Evolutionary conservation across 2,329 filamentous ascomycete genomes (phyloP).

Genomic region (Talaromyces sp.): DNA sequence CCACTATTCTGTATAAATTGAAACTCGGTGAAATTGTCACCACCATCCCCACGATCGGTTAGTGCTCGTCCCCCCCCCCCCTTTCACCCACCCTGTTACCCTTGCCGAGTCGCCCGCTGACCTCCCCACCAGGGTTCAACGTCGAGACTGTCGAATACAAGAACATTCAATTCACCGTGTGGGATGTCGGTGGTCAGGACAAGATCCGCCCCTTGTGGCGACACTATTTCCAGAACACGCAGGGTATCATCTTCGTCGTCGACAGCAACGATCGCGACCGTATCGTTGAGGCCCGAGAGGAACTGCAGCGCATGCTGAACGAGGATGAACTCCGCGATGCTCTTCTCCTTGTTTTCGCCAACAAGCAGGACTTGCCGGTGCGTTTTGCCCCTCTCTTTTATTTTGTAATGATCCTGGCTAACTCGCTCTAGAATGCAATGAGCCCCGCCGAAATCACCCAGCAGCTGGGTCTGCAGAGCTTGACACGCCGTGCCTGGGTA

Average conservation of each 20-base stretch:
- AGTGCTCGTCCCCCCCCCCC: slow-evolving; percentile 29
- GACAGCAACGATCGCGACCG: slow-evolving; percentile 98
- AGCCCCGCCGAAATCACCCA: slow-evolving; percentile 99
- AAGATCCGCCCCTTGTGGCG: slow-evolving; percentile 99
- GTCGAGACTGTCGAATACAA: slow-evolving; percentile 99
- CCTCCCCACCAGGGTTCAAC: slow-evolving; percentile 74
- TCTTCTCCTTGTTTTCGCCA: slow-evolving; percentile 94
- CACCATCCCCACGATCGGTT: slow-evolving; percentile 97
- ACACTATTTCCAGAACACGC: slow-evolving; percentile 99
- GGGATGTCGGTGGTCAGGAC: slow-evolving; percentile 99
- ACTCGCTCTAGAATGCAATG: slow-evolving; percentile 80
- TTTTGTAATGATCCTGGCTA: slow-evolving; percentile 9
- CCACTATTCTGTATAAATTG: slow-evolving; percentile 99
- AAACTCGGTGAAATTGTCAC: slow-evolving; percentile 98
- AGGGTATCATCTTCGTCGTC: slow-evolving; percentile 99
- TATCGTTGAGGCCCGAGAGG: slow-evolving; percentile 93
- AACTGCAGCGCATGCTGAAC: slow-evolving; percentile 97
- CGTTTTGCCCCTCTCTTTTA: slow-evolving; percentile 37
- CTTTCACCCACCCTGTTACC: slow-evolving; percentile 1
- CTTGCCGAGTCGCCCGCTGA: not conserved
- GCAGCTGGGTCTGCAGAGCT: slow-evolving; percentile 98
- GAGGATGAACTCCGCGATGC: slow-evolving; percentile 98
- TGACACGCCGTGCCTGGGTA: slow-evolving; percentile 99
- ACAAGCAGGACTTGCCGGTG: slow-evolving; percentile 99
- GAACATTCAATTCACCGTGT: slow-evolving; percentile 99